phyloP scores from a whole-genome alignment of 805 yeast species.

The Metschnikowia koreensis region DNA sequence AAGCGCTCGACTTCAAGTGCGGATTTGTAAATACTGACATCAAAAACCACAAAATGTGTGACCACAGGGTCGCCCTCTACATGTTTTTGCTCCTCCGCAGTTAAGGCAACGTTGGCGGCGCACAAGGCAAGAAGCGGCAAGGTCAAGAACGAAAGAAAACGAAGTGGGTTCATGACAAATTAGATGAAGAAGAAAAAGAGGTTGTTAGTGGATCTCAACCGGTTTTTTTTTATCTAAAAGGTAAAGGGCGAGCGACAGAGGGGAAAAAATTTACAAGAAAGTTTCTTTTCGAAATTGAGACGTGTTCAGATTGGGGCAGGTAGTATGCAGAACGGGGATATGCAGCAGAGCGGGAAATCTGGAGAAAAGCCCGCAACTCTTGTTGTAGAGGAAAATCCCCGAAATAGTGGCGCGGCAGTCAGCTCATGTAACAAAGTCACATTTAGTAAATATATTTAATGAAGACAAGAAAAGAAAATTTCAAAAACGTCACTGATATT shows the following conservation, averaged over 20 bases:
- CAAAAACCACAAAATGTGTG: conserved; percentile 46
- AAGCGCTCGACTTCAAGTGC: conserved; percentile 17
- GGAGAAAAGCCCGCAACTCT: neutral
- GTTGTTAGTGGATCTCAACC: no score
- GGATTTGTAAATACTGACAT: conserved; percentile 30
- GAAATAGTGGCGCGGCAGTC: no score
- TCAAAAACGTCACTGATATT: no score
- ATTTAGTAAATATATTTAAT: no score
- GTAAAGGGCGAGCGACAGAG: neutral
- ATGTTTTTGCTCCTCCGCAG: conserved; percentile 21
- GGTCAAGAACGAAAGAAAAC: conserved; percentile 4
- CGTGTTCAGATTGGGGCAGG: neutral
- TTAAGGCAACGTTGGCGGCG: conserved; percentile 4
- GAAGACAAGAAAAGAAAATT: no score
- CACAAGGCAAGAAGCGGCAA: conserved; percentile 8
- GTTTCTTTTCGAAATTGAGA: no score
- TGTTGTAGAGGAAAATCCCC: no score
- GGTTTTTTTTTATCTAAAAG: no score
- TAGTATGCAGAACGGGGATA: neutral
- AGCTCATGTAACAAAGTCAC: no score
- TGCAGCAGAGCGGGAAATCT: neutral
- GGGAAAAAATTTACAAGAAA: no score
- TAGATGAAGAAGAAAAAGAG: no score
- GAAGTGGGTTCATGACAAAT: conserved; percentile 7
- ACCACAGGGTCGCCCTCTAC: conserved; percentile 45